Base-by-base conservation (phyloP, 1,139 yeast species). In the Blastobotrys buckinghamii region DNA sequence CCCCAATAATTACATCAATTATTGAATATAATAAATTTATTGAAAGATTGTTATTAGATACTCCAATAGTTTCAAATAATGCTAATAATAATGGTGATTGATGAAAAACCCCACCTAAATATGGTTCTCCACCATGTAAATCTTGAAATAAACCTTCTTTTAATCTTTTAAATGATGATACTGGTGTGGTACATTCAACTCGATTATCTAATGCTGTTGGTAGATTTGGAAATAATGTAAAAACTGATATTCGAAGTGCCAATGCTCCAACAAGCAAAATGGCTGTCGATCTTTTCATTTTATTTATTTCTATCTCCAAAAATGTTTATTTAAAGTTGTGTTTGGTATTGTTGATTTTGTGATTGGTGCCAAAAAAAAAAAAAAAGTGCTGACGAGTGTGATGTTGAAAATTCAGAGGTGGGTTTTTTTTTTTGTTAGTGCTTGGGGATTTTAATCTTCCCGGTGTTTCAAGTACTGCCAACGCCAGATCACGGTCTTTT, bases 51-150 rank as follows among this genome's bases (percentile, higher is more conserved):
- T 61, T 57, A 13, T 27, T 39, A 65, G 55, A 50, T 10, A 16
- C 57, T 27, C 72, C 70, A 54, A 84, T 70, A 9, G 79, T 55
- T 29, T 73, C 70, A 54, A 84, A 70, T 10, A 79, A 55, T 6
- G 74, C 69, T 47, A 87, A 74, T 38, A 86, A 61, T 32, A 90
- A 63, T 1, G 96, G 96, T 4, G 95, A 61, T 53, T 88, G 95
- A 64, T 89, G 94, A 43, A 84, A 87, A 29, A 87, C 82, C 1
- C 96, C 95, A 17, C 96, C 95, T 52, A 79, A 80, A 60, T 89
- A 90, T 6, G 90, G 79, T 51, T 82, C 76, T 44, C 84, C 72
- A 13, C 75, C 74, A 54, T 81, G 76, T n/a, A 73, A 65, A 50
- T 79, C 68, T 53, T 86, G 77, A 62, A 78, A 89, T 42, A 88